These are phyloP conservation scores for Fusarium concolor DNA, from an alignment of 2,329 filamentous ascomycete species.

Conservation along the genomic window DNA sequence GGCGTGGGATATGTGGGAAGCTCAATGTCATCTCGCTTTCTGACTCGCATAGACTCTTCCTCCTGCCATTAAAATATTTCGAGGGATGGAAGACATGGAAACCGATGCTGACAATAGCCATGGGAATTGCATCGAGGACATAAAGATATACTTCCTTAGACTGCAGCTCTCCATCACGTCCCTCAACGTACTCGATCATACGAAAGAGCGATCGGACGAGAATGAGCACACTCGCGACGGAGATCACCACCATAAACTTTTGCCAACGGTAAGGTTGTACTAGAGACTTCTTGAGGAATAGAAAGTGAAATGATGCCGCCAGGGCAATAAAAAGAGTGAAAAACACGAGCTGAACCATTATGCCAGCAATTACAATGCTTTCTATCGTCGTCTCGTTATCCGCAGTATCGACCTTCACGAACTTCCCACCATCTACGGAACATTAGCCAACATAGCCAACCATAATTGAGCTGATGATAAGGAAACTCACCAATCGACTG, in stretches of 20 bases:
- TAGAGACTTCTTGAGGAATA: background rate
- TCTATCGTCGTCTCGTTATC: background rate
- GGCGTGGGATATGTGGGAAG: background rate
- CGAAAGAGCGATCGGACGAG: constrained; percentile 2
- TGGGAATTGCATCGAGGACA: background rate
- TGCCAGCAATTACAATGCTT: background rate
- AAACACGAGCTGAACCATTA: constrained; percentile 2
- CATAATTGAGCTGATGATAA: no score
- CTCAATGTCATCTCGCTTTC: background rate
- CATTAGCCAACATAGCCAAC: no score
- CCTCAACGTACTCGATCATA: constrained; percentile 1
- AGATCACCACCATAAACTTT: background rate
- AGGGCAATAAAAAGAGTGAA: constrained; percentile 2
- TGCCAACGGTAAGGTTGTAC: background rate
- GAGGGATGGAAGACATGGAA: background rate
- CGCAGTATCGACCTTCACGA: background rate
- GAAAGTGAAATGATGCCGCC: background rate
- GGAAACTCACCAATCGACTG: background rate
- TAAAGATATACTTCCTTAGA: background rate
- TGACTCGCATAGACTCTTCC: no score
- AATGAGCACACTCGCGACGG: background rate
- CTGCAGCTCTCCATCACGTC: background rate
- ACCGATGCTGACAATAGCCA: background rate
- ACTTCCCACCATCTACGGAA: background rate
- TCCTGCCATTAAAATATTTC: background rate